Base-by-base conservation (phyloP, 192 early-diverging fungal species). In the Linnemannia zychae region DNA sequence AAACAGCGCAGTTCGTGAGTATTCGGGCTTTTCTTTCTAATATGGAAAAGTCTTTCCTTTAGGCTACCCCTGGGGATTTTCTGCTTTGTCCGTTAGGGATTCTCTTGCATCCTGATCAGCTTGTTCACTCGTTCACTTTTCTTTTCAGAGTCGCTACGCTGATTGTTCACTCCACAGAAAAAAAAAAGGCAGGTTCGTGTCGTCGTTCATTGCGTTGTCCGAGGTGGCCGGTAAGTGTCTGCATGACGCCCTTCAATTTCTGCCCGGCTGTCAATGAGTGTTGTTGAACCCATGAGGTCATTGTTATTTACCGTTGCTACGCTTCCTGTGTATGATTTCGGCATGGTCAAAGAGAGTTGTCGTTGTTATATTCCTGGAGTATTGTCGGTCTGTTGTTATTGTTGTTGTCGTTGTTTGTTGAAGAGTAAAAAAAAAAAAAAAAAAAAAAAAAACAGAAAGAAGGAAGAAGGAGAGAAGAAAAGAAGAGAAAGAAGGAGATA, bases 271-370 rank as follows among this genome's bases (percentile, higher is more conserved):
- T 63, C 24, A 63, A 63, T 63, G 57, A 15, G 52, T 44, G 7
- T 63, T 63, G 57, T 63, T 63, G 57, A 3, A 57, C 22, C 24
- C 28, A 63, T 63, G 57, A 31, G 57, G 57, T 33, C 28, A 63
- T 63, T 31, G 0, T 44, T 53, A 18, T 73, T 84, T 85, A 85
- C 83, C 77, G 77, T 85, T 76, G 83, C 83, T 34, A 85, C 83
- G 65, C 83, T 85, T 79, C 83, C 83, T 72, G 83, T 85, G 78
- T 85, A 85, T 79, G 83, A 85, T 76, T 85, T 85, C 66, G 83
- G 77, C 83, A 85, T 83, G 49, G 36, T 57, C 69, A 15, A 24
- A 44, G 3, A 31, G 33, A 49, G 3, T 50, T 67, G 37, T 34
- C 36, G 75, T n/a, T 50, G 3, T 28, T 18, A 24, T 33, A 28